Evolutionary conservation across 495 filamentous ascomycete species (phyloP), one percentile per base, ranked within the genome.

Genomic region (Aspergillus cavernicola): DNA sequence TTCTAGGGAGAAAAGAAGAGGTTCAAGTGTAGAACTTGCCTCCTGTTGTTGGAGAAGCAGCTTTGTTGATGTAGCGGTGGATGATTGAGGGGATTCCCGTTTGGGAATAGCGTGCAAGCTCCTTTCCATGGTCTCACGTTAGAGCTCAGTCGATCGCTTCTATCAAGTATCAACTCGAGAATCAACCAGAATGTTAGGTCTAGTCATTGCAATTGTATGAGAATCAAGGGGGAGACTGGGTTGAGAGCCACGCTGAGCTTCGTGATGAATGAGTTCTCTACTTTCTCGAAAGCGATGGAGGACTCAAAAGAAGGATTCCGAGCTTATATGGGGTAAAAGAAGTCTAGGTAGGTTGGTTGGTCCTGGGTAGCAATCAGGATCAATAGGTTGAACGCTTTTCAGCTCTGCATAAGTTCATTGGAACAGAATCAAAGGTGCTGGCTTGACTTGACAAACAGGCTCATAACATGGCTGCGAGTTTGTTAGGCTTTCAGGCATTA

Each of bases 1-100:
- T 3, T 23, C 10, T 11, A 26, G 19, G 19, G 18, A 47, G 19
- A 35, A 23, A 35, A 24, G 22, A 13, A 12, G 20, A 6, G 10
- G 16, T 12, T 5, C 4, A 44, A 28, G 22, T 16, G 6, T 39
- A 2, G 15, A 50, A 13, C 31, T 38, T 39, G 18, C 5, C 33
- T 35, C 20, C 20, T 42, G 26, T n/a, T 32, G 19, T 52, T 38
- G 22, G 35, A 38, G 50, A 29, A n/a, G 35, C 10, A 46, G 52
- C 24, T 50, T 47, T 41, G 52, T 54, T 54, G 52, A 45, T 47
- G 35, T 31, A 47, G 52, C 52, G 52, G 52, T 54, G 52, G 52
- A 45, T 53, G 36, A 28, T 8, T 47, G 52, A 54, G 52, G 42
- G 52, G 33, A 47, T 47, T 45, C 52, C 52, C 35, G 18, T 33